Conservation (phyloP, 805 yeast genomes). For the Cyberlindnera mississippiensis region DNA sequence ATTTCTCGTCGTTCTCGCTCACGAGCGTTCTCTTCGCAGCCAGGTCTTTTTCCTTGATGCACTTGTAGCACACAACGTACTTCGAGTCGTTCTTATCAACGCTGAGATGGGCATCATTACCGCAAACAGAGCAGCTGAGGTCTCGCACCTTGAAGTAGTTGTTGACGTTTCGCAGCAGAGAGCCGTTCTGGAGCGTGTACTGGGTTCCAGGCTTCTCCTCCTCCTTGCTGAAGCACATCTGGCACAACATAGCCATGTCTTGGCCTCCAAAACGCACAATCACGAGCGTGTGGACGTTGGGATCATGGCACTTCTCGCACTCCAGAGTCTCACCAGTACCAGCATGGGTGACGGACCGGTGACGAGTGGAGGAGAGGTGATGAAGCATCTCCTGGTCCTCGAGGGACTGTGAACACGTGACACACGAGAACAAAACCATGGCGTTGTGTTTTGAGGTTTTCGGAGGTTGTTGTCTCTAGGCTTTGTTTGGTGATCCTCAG, state of each 20-base stretch:
- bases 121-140: conserved; percentile 44
- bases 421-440: conserved; percentile 37
- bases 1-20: conserved; percentile 45
- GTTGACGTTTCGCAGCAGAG: conserved; percentile 45
- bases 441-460: too few species aligned
- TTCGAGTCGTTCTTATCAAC: conserved; percentile 28
- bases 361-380: conserved; percentile 51
- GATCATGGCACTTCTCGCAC: conserved; percentile 55
- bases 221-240: conserved; percentile 39
- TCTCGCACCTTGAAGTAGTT: conserved; percentile 49
- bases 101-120: conserved; percentile 36
- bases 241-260: conserved; percentile 49
- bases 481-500: too few species aligned
- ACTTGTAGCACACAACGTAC: conserved; percentile 40
- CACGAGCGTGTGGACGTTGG: conserved; percentile 49
- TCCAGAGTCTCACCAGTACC: conserved; percentile 38
- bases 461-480: too few species aligned
- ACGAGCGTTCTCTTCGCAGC: conserved; percentile 27
- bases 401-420: conserved; percentile 39
- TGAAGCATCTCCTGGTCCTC: conserved; percentile 42
- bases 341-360: conserved; percentile 40
- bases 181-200: conserved; percentile 51
- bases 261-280: conserved; percentile 51
- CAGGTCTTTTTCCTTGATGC: conserved; percentile 31
- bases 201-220: conserved; percentile 44